Base-by-base conservation (phyloP, 148 eudicot genomes). In the Arbutus unedo region DNA sequence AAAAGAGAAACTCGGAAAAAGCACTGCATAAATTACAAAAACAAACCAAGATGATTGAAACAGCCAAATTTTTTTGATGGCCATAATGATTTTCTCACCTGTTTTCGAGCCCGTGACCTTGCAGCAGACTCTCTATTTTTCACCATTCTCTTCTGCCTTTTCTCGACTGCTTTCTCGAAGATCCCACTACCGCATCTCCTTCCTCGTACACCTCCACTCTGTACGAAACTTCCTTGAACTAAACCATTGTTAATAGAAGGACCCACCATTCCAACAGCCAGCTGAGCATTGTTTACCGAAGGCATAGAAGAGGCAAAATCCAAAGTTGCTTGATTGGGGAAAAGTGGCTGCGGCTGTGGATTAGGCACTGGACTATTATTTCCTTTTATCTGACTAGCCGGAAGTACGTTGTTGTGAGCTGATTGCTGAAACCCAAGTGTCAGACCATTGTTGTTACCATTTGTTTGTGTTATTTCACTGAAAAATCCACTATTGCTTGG, bases 301-400 rank as follows among this genome's bases (percentile, higher is more conserved):
- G 82, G 85, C 57, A 74, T 8, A 4, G 87, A 70, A 54, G 91
- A 73, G 51, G 88, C 68, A 81, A 88, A 87, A 11, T 85, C 78
- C 60, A 84, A 16, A 81, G 86, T 83, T 48, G 88, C 70, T 84
- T 90, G 89, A 82, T 88, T 90, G 59, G 92, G 91, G 47, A 88
- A 85, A 77, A 90, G 80, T 43, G 87, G 86, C 64, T 19, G 59
- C 5, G 19, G 23, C 23, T 59, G 64, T 59, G 64, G 64, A 59
- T 18, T 59, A 70, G 67, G 38, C 41, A 85, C 76, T 55, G 78
- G 55, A 48, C 51, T 84, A 55, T 79, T 83, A 47, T 71, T 82
- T 57, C 55, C 79, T 3, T n/a, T 45, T 47, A 85, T 68, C 38
- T 71, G 81, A 87, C 81, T 87, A 38, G 73, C 82, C 64, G 66